A percentile compares a stretch with the other conserved stretches of the same genome.
These are phyloP conservation scores for Garcia nutans DNA, from an alignment of 345 rosid genomes.

Conservation along the genomic window DNA sequence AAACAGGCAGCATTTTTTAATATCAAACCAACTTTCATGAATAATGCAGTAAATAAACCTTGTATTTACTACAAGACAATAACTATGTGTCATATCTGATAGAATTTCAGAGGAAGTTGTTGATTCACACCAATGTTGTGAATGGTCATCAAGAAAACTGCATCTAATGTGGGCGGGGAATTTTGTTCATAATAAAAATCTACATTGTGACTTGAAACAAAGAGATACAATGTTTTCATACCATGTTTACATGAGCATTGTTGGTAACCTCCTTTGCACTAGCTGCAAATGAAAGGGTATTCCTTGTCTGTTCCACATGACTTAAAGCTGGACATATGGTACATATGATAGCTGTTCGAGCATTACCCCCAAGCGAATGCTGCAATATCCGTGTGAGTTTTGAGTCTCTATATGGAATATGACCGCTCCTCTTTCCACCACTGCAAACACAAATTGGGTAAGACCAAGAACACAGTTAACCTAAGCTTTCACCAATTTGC, in stretches of 20 bases:
- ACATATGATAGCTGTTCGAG: conserved; percentile 93
- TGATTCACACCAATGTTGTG: background rate
- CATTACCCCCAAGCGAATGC: conserved; percentile 97
- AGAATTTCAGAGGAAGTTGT: background rate
- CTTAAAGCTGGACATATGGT: conserved; percentile 93
- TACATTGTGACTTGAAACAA: background rate
- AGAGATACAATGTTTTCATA: conserved; percentile 25
- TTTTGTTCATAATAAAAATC: background rate
- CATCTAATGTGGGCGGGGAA: background rate
- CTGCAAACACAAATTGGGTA: conserved; percentile 46
- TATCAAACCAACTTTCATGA: background rate
- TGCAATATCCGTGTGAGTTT: conserved; percentile 95
- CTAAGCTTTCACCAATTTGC: conserved; percentile 1
- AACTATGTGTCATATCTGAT: no score
- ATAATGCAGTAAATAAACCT: background rate
- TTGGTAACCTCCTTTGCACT: conserved; percentile 96
- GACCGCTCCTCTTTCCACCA: conserved; percentile 62
- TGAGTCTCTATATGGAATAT: conserved; percentile 92
- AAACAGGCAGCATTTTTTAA: conserved; percentile 8
- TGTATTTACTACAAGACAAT: background rate
- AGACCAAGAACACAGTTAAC: background rate
- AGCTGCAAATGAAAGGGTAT: conserved; percentile 80
- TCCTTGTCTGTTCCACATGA: conserved; percentile 88
- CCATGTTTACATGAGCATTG: conserved; percentile 90
- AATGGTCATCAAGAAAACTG: background rate